Base-by-base conservation (phyloP, 108 stramenopile genomes). In the Skeletonema grethae region DNA sequence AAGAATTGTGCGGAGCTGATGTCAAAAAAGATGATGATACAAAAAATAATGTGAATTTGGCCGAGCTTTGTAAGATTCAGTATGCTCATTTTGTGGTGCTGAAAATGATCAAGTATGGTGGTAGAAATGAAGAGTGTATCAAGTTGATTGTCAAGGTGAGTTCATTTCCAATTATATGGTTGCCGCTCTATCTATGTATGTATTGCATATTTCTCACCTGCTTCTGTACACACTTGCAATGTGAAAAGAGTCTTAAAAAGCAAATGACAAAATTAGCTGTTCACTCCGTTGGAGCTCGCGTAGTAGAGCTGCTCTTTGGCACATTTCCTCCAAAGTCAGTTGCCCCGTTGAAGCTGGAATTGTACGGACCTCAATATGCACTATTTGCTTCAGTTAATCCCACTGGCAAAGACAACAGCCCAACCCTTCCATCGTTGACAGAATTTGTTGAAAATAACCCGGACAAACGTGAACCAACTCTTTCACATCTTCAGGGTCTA, bases 51-150 rank as follows among this genome's bases (percentile, higher is more conserved):
- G 57, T 77, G 24, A 85, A 69, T 67, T 70, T 96, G 45, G 77
- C 79, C 3, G 96, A 96, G 63, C 68, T 97, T 55, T 83, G 90
- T 67, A 96, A 92, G 87, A 85, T 82, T 53, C 97, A 93, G 61
- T 97, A 97, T 77, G 89, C 93, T 43, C 95, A 96, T 82, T 97
- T 97, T 84, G 81, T 80, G 48, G 92, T 90, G 43, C 75, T 96
- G 46, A 97, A 97, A 72, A 80, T 91, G 61, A 95, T 97, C 71
- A 93, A 93, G 69, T 96, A 95, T 68, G 87, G 91, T 59, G 66
- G 62, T 45, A 76, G 76, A 36, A 87, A 88, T 67, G 71, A 81
- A 38, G 86, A 80, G 13, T 86, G 81, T 63, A 77, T 89, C 32
- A 75, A 80, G 38, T 68, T 83, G 71, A 88, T 92, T 63, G 88